Percentiles rank a stretch among this genome's conserved stretches.
These are phyloP conservation scores for Pseudocercospora macadamiae DNA, from an alignment of 2,329 filamentous ascomycete genomes.

Conservation along the genomic window DNA sequence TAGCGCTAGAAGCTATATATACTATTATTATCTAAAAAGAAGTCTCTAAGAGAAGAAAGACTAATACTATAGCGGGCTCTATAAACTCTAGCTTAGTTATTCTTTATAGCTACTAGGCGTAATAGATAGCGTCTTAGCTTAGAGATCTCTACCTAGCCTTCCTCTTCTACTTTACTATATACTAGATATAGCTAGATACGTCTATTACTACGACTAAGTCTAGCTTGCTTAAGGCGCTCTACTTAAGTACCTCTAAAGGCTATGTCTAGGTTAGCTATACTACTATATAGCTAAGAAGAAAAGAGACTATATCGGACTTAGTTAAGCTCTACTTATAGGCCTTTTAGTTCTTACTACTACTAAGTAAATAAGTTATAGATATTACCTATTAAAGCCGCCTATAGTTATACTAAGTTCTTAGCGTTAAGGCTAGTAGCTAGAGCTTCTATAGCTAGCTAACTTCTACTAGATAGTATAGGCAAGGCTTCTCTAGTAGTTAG, in stretches of 20 bases:
- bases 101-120: neutral
- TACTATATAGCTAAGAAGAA: too few species aligned
- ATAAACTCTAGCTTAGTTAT: neutral
- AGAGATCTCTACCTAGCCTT: neutral
- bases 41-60: neutral
- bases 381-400: neutral
- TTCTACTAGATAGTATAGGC: neutral
- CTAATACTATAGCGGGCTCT: neutral
- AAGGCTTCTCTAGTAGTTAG: too few species aligned
- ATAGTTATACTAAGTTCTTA: neutral
- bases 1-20: neutral
- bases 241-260: too few species aligned
- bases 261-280: too few species aligned
- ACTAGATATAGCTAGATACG: too few species aligned
- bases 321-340: too few species aligned
- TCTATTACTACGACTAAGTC: too few species aligned
- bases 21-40: too few species aligned
- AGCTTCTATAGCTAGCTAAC: neutral
- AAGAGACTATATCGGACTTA: too few species aligned
- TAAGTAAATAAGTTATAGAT: neutral
- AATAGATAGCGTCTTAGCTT: neutral
- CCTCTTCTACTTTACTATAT: neutral
- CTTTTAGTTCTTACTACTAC: too few species aligned
- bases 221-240: too few species aligned
- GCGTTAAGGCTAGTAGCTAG: too few species aligned